Evolutionary conservation across 805 yeast genomes (phyloP).

Genomic region (Saccharomycodes ludwigii): DNA sequence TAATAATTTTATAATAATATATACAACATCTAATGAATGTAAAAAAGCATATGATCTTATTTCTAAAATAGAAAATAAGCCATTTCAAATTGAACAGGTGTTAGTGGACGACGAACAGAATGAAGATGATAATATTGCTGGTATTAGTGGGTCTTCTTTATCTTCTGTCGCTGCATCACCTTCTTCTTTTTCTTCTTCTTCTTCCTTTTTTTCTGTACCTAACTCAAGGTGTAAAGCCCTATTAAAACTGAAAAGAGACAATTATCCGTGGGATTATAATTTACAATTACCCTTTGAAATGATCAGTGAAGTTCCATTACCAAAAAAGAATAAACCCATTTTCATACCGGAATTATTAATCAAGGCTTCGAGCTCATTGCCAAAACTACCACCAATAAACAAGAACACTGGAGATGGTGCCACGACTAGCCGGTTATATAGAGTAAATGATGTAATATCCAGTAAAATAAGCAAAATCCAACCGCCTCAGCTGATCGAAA

Average conservation of each 20-base stretch:
- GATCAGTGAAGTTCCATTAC: constrained; percentile 23
- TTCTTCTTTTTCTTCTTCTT: too few relatives aligned
- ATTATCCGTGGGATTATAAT: constrained; percentile 20
- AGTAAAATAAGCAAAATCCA: constrained; percentile 51
- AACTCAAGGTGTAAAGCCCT: constrained; percentile 5
- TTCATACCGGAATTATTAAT: constrained; percentile 39
- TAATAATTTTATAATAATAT: constrained; percentile 16
- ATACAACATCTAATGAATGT: constrained; percentile 16
- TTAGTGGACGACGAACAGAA: constrained; percentile 18
- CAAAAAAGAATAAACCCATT: constrained; percentile 21
- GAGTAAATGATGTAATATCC: constrained; percentile 41
- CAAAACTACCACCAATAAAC: too few relatives aligned
- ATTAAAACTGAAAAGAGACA: constrained; percentile 18
- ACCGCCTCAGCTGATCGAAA: constrained; percentile 58
- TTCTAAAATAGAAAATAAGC: constrained; percentile 16
- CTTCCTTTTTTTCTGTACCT: too few relatives aligned
- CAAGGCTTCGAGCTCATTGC: constrained; percentile 45
- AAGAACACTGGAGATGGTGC: too few relatives aligned
- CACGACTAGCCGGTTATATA: constrained; percentile 1
- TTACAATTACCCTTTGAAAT: constrained; percentile 24
- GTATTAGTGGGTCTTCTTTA: too few relatives aligned
- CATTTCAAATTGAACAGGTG: constrained; percentile 16
- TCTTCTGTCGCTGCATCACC: too few relatives aligned
- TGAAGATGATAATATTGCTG: too few relatives aligned
- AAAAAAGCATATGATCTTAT: constrained; percentile 16